phyloP scores from a whole-genome alignment of 2,329 filamentous ascomycete genomes.

The Colletotrichum zoysiae region DNA sequence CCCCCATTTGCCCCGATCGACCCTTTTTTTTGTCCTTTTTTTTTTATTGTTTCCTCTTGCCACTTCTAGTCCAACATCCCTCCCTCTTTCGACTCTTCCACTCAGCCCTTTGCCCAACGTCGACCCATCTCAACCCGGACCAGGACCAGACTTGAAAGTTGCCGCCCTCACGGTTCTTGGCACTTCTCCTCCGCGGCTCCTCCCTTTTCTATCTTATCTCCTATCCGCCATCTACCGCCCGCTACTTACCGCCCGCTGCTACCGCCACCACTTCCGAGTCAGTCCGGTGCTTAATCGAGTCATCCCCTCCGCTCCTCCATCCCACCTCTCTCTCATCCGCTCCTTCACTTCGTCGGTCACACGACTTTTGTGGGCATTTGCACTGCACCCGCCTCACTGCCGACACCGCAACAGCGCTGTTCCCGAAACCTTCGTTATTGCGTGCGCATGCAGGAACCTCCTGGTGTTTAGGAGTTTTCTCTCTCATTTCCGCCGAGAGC shows the following conservation, averaged over 20 bases:
- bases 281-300: slow-evolving; percentile 32
- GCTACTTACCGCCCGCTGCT: not conserved
- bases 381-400: not conserved
- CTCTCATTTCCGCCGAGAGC: not conserved
- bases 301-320: slow-evolving; percentile 36
- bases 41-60: not conserved
- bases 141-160: not conserved
- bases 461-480: not conserved
- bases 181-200: not conserved
- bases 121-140: not conserved
- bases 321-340: slow-evolving; percentile 11
- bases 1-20: slow-evolving; percentile 1
- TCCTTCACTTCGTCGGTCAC: slow-evolving; percentile 16
- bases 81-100: not conserved
- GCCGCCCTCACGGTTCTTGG: not conserved
- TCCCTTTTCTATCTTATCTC: slow-evolving; percentile 35
- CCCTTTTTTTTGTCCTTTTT: not conserved
- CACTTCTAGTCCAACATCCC: not conserved
- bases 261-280: slow-evolving; percentile 29
- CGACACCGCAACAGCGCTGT: slow-evolving; percentile 1
- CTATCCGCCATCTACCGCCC: slow-evolving; percentile 3
- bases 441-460: not conserved
- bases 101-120: not conserved
- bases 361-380: slow-evolving; percentile 28
- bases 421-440: not conserved